Evolutionary conservation across 805 yeast genomes (phyloP).

Genomic region (Cyberlindnera suaveolens): DNA sequence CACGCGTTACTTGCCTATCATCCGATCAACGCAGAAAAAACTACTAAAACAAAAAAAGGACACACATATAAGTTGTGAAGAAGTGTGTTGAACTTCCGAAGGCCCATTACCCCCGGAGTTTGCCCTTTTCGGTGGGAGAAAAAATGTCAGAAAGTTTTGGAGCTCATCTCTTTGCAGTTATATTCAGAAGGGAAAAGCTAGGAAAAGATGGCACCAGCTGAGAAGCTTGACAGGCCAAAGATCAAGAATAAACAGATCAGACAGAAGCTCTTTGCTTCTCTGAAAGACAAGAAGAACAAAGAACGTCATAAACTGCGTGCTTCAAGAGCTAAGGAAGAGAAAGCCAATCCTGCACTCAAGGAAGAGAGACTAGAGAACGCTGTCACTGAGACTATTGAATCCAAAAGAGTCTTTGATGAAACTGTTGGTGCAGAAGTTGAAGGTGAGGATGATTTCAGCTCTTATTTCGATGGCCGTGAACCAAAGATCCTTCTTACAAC

Average conservation of each 20-base stretch:
- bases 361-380: constrained; percentile 58
- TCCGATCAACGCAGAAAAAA: too few species aligned
- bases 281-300: constrained; percentile 71
- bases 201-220: constrained; percentile 18
- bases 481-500: constrained; percentile 93
- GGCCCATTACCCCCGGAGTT: constrained; percentile 1
- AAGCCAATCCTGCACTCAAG: constrained; percentile 73
- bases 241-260: constrained; percentile 77
- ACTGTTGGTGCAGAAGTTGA: constrained; percentile 22
- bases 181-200: too few species aligned
- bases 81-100: not conserved
- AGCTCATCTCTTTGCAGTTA: not conserved
- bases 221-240: constrained; percentile 28
- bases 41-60: too few species aligned
- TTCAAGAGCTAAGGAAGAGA: constrained; percentile 84
- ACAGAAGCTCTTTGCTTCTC: constrained; percentile 66
- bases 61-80: too few species aligned
- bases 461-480: constrained; percentile 24
- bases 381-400: constrained; percentile 24
- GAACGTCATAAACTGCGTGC: constrained; percentile 70
- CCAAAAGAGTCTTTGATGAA: constrained; percentile 24
- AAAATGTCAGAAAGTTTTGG: not conserved
- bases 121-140: not conserved
- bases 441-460: constrained; percentile 25
- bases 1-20: too few species aligned